A percentile compares a stretch with the other conserved stretches of the same genome.
Conservation (phyloP, 2,329 filamentous ascomycete species). For the Phaeoacremonium minimum region DNA sequence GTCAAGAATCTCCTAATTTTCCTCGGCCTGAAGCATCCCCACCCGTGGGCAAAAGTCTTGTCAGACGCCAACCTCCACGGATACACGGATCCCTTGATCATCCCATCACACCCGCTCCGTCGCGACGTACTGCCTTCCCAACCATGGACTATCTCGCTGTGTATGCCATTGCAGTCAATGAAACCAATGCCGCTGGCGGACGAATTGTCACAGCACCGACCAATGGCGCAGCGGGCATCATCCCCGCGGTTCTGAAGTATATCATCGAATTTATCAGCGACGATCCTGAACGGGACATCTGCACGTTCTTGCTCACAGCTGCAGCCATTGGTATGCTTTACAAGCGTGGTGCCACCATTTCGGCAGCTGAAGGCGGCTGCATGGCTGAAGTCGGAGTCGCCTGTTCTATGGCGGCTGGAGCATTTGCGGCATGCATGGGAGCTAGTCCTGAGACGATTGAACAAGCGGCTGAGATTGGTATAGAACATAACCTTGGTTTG, state of each 20-base stretch:
- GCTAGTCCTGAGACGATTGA: conserved; percentile 45
- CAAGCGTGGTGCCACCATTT: conserved; percentile 48
- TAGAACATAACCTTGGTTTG: conserved; percentile 46
- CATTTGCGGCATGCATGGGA: conserved; percentile 47
- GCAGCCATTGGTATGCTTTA: conserved; percentile 48
- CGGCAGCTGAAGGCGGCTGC: conserved; percentile 45
- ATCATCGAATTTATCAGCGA: conserved; percentile 45
- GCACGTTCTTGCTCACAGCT: conserved; percentile 43
- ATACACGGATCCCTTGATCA: conserved; percentile 41
- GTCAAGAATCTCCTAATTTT: too few relatives aligned
- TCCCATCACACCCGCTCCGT: conserved; percentile 38
- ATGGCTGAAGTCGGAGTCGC: conserved; percentile 51
- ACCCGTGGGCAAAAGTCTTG: too few relatives aligned
- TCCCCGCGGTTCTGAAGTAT: conserved; percentile 46
- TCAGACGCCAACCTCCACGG: conserved; percentile 29
- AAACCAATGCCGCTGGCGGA: conserved; percentile 46
- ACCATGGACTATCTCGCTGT: conserved; percentile 47
- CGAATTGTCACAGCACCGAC: conserved; percentile 47
- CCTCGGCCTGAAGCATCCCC: too few relatives aligned
- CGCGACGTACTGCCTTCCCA: conserved; percentile 40
- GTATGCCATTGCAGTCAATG: conserved; percentile 47
- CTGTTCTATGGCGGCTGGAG: conserved; percentile 46
- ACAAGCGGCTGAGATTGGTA: conserved; percentile 47
- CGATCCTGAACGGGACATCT: conserved; percentile 41
- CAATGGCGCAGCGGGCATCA: conserved; percentile 47